phyloP scores from a whole-genome alignment of 2,329 filamentous ascomycete genomes.

The Thermomyces lanuginosus region DNA sequence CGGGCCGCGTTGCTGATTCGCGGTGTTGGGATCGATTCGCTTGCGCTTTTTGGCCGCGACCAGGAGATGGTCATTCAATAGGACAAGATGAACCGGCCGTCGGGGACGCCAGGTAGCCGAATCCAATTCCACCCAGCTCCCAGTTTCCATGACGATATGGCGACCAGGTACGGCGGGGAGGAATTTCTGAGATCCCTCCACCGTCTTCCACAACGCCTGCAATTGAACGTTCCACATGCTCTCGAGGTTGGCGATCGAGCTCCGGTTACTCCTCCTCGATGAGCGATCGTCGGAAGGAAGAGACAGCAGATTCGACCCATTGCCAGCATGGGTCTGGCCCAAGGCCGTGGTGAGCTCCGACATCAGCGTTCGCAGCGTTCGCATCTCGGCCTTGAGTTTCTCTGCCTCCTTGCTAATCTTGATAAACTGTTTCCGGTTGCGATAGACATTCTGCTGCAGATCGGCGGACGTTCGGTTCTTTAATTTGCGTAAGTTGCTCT shows the following conservation, averaged over 20 bases:
- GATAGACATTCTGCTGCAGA: slow-evolving; percentile 86
- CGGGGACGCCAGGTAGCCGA: slow-evolving; percentile 93
- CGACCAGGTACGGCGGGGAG: slow-evolving; percentile 78
- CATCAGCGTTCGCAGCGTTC: slow-evolving; percentile 76
- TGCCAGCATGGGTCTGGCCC: slow-evolving; percentile 26
- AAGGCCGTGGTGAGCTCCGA: slow-evolving; percentile 68
- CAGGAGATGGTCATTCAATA: slow-evolving; percentile 87
- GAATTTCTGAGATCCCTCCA: slow-evolving; percentile 97
- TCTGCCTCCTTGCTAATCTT: slow-evolving; percentile 98
- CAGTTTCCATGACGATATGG: slow-evolving; percentile 84
- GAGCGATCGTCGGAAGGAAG: slow-evolving; percentile 36
- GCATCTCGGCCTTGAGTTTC: slow-evolving; percentile 93
- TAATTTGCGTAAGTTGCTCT: slow-evolving; percentile 56
- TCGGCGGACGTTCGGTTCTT: slow-evolving; percentile 66
- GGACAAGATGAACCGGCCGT: slow-evolving; percentile 73
- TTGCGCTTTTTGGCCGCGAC: slow-evolving; percentile 88
- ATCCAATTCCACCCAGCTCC: slow-evolving; percentile 89
- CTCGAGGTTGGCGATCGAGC: slow-evolving; percentile 63
- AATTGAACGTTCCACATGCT: slow-evolving; percentile 52
- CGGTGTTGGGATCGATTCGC: slow-evolving; percentile 49
- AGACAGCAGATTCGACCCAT: slow-evolving; percentile 40
- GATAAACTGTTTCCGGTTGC: slow-evolving; percentile 96
- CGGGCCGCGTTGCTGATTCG: slow-evolving; percentile 27
- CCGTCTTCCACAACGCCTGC: slow-evolving; percentile 80
- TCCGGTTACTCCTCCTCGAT: slow-evolving; percentile 56